Base-by-base conservation (phyloP, 225 moss, liverwort and hornwort species). In the Pseudisothecium myosuroides region DNA sequence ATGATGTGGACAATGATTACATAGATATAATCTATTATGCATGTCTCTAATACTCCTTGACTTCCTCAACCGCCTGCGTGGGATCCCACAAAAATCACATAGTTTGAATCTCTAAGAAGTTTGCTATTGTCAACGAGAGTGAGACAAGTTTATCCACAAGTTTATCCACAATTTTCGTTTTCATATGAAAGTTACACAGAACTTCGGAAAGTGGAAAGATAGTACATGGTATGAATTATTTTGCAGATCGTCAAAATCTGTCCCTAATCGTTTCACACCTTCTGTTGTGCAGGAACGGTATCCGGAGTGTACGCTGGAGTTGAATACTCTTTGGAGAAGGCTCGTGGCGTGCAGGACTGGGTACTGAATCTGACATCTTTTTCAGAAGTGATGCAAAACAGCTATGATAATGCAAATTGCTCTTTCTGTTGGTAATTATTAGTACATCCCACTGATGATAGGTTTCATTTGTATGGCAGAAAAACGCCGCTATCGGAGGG, bases 401-500 rank as follows among this genome's bases (percentile, higher is more conserved):
- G 2, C 7, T 47, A 22, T 47, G 14, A 22, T 15, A 22, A 21
- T 81, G 39, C 63, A 43, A 52, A 24, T 63, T 36, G 7, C 22
- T 75, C 13, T 8, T 18, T 34, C 2, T 4, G 13, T 39, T 39
- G 9, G 9, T 27, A 20, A 65, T 34, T 34, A 9, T 15, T 59
- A 20, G 5, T 34, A 31, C 18, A 66, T 36, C 7, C 9, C 14
- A 36, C 59, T 67, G 73, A 89, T 36, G 63, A 23, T 47, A 45
- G 62, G 22, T 63, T 32, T 45, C 32, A 32, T 84, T 59, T 81
- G 67, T 4, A 15, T 67, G 67, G 76, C 87, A 94, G 94, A 94
- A 92, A 92, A 94, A 94, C 52, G 94, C 94, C 20, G 94, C 94
- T 32, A 83, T 94, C 32, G 94, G 94, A 88, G 94, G 94, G 32